These are phyloP conservation scores for Klebsormidium nitens DNA, from an alignment of 139 green algal species.

Conservation along the genomic window DNA sequence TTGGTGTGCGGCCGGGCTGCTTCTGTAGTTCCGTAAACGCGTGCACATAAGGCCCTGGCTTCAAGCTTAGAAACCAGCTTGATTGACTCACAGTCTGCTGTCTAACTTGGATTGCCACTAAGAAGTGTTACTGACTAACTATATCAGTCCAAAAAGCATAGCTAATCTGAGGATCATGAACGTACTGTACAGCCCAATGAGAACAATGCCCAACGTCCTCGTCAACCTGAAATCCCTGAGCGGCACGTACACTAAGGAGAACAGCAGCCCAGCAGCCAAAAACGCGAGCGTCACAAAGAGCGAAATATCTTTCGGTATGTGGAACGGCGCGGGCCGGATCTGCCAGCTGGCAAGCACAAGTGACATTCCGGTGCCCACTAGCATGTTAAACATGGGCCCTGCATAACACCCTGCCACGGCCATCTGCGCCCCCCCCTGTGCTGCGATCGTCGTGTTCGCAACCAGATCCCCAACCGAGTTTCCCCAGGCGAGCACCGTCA, in stretches of 20 bases:
- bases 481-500: conserved; percentile 58
- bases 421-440: conserved; percentile 36
- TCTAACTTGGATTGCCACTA: no score
- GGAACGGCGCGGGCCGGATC: conserved; percentile 1
- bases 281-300: conserved; percentile 27
- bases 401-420: conserved; percentile 48
- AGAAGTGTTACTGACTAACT: no score
- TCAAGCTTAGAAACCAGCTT: no score
- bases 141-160: no score
- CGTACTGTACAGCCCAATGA: conserved; percentile 21
- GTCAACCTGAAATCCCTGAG: conserved; percentile 13
- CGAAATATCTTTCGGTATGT: conserved; percentile 18
- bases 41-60: no score
- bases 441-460: conserved; percentile 45
- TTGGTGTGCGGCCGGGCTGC: no score
- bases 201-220: conserved; percentile 4
- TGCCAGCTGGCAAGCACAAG: conserved; percentile 19
- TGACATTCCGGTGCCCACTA: conserved; percentile 43
- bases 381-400: conserved; percentile 52
- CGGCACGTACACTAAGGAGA: conserved; percentile 8
- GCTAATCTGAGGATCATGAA: conserved; percentile 32
- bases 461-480: conserved; percentile 54
- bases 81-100: no score
- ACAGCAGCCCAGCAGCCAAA: conserved; percentile 15
- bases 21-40: no score